These are phyloP conservation scores for Schizochytrium sp. DNA, from an alignment of 108 stramenopile genomes.

Conservation along the genomic window DNA sequence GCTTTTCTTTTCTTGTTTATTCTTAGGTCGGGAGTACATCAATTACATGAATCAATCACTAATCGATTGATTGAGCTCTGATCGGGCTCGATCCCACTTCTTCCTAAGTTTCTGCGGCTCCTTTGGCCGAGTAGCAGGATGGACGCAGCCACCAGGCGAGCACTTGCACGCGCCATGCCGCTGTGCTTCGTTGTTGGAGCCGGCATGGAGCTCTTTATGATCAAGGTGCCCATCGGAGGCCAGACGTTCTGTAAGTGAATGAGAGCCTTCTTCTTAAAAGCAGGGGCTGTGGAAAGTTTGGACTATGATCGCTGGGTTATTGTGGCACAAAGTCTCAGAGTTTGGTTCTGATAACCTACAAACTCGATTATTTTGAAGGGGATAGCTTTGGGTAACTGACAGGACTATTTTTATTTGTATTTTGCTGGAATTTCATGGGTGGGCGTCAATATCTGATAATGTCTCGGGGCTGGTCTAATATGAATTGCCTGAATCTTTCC, in stretches of 20 bases:
- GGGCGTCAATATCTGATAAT: not conserved
- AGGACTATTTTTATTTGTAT: not conserved
- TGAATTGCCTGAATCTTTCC: not conserved
- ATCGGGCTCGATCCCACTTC: not conserved
- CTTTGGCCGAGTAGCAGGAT: not conserved
- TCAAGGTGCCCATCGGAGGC: constrained; percentile 52
- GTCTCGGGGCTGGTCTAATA: not conserved
- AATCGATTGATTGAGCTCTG: not conserved
- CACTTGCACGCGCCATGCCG: constrained; percentile 36
- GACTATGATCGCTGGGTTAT: not conserved
- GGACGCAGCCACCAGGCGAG: constrained; percentile 24
- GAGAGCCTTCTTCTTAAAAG: not conserved
- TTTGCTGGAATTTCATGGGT: not conserved
- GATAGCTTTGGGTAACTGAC: too few relatives aligned
- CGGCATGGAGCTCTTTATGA: constrained; percentile 57
- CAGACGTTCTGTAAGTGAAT: constrained; percentile 56
- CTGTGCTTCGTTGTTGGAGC: constrained; percentile 55
- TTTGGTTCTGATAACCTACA: too few relatives aligned
- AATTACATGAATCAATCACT: too few relatives aligned
- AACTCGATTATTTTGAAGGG: too few relatives aligned
- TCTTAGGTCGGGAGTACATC: too few relatives aligned
- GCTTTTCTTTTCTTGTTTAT: too few relatives aligned
- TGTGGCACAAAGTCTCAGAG: not conserved
- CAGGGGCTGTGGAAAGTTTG: not conserved
- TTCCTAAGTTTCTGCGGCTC: not conserved